Percentiles rank a stretch among this genome's conserved stretches.
These are phyloP conservation scores for Podospora fimiseda DNA, from an alignment of 495 filamentous ascomycete species.

Conservation along the genomic window DNA sequence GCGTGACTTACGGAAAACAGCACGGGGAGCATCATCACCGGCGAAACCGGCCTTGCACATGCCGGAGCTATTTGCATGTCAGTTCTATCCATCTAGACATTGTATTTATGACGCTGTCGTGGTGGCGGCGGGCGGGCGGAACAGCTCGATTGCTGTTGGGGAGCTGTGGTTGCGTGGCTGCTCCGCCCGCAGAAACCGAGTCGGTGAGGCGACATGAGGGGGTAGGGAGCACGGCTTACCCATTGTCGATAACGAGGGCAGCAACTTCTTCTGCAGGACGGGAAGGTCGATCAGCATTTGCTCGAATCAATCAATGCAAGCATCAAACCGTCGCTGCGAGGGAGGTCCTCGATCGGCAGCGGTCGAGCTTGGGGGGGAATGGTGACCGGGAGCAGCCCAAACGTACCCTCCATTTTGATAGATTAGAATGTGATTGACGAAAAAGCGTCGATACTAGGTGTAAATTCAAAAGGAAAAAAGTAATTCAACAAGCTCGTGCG, in stretches of 20 bases:
- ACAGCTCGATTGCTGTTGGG: conserved; percentile 1
- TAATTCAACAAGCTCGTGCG: conserved; percentile 36
- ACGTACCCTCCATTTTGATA: conserved; percentile 49
- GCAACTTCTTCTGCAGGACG: conserved; percentile 88
- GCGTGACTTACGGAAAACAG: conserved; percentile 96
- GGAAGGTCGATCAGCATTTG: conserved; percentile 47
- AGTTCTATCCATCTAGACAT: conserved; percentile 31
- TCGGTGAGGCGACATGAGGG: conserved; percentile 23
- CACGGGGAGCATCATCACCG: conserved; percentile 99
- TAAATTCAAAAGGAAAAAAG: conserved; percentile 30
- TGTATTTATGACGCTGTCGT: conserved; percentile 10
- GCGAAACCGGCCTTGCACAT: conserved; percentile 99
- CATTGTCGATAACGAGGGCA: conserved; percentile 99
- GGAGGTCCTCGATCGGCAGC: conserved; percentile 1
- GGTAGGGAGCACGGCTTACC: conserved; percentile 57
- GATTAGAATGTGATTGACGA: conserved; percentile 37
- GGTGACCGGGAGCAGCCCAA: neutral
- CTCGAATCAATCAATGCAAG: conserved; percentile 3
- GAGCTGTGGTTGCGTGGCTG: conserved; percentile 14
- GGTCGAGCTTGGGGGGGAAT: neutral
- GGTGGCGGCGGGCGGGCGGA: conserved; percentile 1
- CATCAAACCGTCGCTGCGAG: neutral
- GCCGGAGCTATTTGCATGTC: conserved; percentile 74
- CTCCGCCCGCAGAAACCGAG: conserved; percentile 18
- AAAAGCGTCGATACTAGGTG: conserved; percentile 26